These are phyloP conservation scores for Quercus variabilis DNA, from an alignment of 306 rosid genomes.

Conservation along the genomic window DNA sequence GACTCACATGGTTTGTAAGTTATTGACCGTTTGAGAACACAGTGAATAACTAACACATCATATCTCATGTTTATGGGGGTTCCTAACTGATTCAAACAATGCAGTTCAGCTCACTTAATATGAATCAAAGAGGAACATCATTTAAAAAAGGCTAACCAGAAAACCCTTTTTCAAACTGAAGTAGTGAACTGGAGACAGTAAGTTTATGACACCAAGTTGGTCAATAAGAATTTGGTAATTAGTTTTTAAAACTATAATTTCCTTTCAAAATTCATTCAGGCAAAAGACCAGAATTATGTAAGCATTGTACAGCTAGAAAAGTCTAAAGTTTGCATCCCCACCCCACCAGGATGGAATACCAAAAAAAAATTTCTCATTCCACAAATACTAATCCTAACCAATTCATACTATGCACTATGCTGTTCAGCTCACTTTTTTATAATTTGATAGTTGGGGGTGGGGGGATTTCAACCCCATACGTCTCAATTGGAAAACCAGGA, in stretches of 20 bases:
- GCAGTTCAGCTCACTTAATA: background rate
- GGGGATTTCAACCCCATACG: too few relatives aligned
- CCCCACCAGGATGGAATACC: background rate
- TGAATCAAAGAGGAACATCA: background rate
- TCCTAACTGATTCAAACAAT: background rate
- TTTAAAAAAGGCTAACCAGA: background rate
- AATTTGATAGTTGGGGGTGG: too few relatives aligned
- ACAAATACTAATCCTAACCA: background rate
- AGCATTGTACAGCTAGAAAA: background rate
- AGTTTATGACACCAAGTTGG: background rate
- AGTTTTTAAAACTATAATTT: background rate
- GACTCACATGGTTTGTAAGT: background rate
- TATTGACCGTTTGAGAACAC: background rate
- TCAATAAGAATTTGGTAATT: background rate
- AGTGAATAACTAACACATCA: background rate
- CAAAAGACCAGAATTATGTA: background rate
- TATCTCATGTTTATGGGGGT: background rate
- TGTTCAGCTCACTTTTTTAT: background rate
- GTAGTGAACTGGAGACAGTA: background rate
- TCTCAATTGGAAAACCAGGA: too few relatives aligned
- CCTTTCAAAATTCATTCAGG: background rate
- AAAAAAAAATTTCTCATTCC: background rate
- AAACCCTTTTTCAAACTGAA: background rate
- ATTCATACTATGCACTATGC: background rate
- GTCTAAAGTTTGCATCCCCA: background rate